Conservation (phyloP, 2,329 filamentous ascomycete species). For the Cladophialophora bantiana region DNA sequence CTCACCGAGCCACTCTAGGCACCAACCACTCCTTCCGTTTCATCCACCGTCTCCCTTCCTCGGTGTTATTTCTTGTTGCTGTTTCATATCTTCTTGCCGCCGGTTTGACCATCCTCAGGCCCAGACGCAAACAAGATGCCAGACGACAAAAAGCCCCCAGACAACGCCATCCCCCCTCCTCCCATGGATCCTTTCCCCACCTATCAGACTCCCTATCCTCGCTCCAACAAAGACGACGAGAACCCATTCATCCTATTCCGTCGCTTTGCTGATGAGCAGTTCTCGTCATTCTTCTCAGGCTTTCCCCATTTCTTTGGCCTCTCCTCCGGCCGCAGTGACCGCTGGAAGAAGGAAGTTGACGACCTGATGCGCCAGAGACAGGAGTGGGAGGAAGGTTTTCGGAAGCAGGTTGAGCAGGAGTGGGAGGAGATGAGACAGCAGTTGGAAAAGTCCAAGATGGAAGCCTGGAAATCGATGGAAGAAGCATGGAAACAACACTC, state of each 20-base stretch:
- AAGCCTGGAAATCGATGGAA: conserved; percentile 24
- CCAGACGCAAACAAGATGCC: conserved; percentile 36
- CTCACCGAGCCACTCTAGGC: conserved; percentile 18
- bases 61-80: neutral
- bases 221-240: conserved; percentile 45
- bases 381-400: conserved; percentile 34
- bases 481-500: conserved; percentile 22
- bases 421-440: conserved; percentile 37
- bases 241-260: conserved; percentile 69
- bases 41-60: conserved; percentile 6
- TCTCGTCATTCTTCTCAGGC: conserved; percentile 61
- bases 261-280: conserved; percentile 65
- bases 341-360: conserved; percentile 29
- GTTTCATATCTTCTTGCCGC: neutral
- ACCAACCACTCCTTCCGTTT: conserved; percentile 16
- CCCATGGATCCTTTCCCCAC: conserved; percentile 41
- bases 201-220: conserved; percentile 40
- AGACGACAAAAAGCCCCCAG: conserved; percentile 37
- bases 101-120: neutral
- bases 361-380: conserved; percentile 33
- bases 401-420: conserved; percentile 37
- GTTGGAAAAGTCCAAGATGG: conserved; percentile 27
- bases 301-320: conserved; percentile 46
- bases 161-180: conserved; percentile 35
- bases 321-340: conserved; percentile 11